Percentiles rank a stretch among this genome's conserved stretches.
Evolutionary conservation across 805 yeast genomes (phyloP).

Genomic region (Tetrapisispora phaffii): DNA sequence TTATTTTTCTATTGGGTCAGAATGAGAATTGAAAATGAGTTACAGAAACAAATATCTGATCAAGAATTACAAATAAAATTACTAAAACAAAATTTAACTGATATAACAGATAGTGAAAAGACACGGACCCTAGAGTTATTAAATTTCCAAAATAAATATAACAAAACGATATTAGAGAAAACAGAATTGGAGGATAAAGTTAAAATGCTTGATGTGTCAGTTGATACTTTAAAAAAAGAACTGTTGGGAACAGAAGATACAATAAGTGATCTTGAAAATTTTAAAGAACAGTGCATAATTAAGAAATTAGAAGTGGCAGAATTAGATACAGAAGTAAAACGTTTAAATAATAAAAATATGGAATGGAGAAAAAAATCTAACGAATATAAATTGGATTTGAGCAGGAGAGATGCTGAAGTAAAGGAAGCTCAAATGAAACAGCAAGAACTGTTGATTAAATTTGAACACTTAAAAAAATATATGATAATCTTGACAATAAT

Average conservation of each 20-base stretch:
- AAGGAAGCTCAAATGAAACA: neutral
- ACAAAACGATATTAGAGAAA: neutral
- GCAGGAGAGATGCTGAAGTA: neutral
- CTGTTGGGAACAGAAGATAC: neutral
- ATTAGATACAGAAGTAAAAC: neutral
- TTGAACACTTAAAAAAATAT: neutral
- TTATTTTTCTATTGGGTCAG: slow-evolving; percentile 1
- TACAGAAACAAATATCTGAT: neutral
- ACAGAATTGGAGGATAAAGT: neutral
- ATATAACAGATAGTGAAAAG: neutral
- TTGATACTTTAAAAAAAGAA: neutral
- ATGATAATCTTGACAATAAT: neutral
- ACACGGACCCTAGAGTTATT: neutral
- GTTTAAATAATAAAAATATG: neutral
- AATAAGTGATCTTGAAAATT: neutral
- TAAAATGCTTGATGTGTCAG: neutral
- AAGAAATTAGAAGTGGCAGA: neutral
- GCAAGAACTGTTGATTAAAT: neutral
- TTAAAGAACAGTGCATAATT: neutral
- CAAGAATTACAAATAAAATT: neutral
- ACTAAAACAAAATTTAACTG: neutral
- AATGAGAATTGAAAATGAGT: neutral
- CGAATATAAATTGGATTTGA: neutral
- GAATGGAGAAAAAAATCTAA: neutral
- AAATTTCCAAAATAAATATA: neutral